Evolutionary conservation across 805 yeast species (phyloP).

Genomic region (Sungouiozyma intestinalis): DNA sequence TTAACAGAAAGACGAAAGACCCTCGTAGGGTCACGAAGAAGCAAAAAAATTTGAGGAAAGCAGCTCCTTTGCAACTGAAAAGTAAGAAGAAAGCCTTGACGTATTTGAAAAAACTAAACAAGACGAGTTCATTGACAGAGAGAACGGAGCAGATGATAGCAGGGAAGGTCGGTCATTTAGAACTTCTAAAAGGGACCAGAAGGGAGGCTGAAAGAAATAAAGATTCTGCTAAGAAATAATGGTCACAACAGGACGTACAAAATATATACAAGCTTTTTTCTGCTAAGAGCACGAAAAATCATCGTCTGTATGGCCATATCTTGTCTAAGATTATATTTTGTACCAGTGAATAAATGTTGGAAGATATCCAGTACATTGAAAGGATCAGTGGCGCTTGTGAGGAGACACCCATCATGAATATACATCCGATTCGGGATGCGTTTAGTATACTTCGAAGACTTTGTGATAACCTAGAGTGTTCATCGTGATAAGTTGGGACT

Average conservation of each 20-base stretch:
- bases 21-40: constrained; percentile 43
- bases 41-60: constrained; percentile 53
- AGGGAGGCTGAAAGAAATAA: constrained; percentile 57
- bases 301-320: constrained; percentile 38
- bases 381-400: constrained; percentile 81
- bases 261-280: not conserved
- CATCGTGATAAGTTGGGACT: constrained; percentile 13
- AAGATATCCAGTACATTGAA: constrained; percentile 82
- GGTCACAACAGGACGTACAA: not conserved
- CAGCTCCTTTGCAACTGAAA: constrained; percentile 64
- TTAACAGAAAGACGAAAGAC: constrained; percentile 32
- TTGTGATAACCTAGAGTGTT: constrained; percentile 19
- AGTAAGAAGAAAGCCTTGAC: constrained; percentile 50
- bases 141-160: constrained; percentile 80
- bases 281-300: not conserved
- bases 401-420: constrained; percentile 73
- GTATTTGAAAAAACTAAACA: constrained; percentile 45
- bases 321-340: constrained; percentile 68
- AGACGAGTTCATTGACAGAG: constrained; percentile 39
- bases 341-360: constrained; percentile 62
- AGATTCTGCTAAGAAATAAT: constrained; percentile 3
- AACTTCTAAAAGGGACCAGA: constrained; percentile 81
- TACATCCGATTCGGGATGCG: constrained; percentile 61
- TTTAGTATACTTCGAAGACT: constrained; percentile 43
- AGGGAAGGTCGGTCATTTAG: constrained; percentile 88